phyloP scores from a whole-genome alignment of 805 yeast genomes.

The Kurtzmaniella fragi region DNA sequence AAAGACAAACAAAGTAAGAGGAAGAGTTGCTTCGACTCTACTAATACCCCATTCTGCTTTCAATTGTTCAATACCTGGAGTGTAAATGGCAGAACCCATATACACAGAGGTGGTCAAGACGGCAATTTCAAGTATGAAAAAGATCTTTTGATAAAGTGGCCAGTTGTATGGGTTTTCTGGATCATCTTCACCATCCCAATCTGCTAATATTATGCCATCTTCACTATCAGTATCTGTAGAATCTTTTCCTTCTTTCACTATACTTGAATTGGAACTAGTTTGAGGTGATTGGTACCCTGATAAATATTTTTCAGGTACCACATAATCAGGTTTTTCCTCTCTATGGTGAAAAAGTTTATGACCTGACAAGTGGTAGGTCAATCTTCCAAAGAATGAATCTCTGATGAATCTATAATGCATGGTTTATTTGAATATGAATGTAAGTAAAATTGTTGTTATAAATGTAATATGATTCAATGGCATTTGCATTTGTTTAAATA shows the following conservation, averaged over 20 bases:
- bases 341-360: conserved; percentile 11
- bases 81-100: conserved; percentile 44
- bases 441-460: too few species aligned
- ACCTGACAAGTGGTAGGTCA: conserved; percentile 14
- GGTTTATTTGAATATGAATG: too few species aligned
- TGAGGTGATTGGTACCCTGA: conserved; percentile 1
- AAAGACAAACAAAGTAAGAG: conserved; percentile 47
- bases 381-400: conserved; percentile 14
- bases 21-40: conserved; percentile 42
- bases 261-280: conserved; percentile 6
- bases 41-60: conserved; percentile 42
- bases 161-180: conserved; percentile 49
- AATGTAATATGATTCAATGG: too few species aligned
- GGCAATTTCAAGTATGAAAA: conserved; percentile 31
- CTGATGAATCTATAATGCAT: conserved; percentile 13
- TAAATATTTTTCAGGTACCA: conserved; percentile 15
- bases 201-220: conserved; percentile 10
- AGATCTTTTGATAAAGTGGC: conserved; percentile 30
- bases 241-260: neutral
- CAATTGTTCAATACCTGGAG: conserved; percentile 44
- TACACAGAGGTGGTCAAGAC: conserved; percentile 42
- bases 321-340: conserved; percentile 16
- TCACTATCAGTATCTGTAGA: neutral
- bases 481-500: too few species aligned
- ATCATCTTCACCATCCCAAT: conserved; percentile 33